Evolutionary conservation across 306 rosid species (phyloP).

Genomic region (Citrullus amarus): DNA sequence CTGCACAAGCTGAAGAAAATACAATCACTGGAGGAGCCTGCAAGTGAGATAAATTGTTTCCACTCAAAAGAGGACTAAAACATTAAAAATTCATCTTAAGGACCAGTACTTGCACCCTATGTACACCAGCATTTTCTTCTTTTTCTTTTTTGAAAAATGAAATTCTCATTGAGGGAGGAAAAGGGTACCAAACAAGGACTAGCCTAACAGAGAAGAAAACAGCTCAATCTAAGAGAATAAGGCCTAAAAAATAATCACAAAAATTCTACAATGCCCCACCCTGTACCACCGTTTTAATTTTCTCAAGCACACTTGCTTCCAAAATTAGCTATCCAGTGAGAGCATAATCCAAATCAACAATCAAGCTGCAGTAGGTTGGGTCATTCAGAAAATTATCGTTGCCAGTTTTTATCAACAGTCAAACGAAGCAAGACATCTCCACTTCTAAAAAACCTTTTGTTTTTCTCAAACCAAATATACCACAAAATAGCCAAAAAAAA

Average conservation of each 20-base stretch:
- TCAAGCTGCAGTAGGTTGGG: neutral
- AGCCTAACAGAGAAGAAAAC: neutral
- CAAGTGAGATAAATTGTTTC: constrained; percentile 11
- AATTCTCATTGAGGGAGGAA: no score
- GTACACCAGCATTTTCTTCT: neutral
- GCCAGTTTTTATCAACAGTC: neutral
- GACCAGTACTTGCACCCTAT: neutral
- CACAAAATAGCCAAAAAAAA: neutral
- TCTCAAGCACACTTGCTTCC: neutral
- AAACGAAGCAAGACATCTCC: neutral
- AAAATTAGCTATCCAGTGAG: neutral
- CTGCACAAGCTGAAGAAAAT: constrained; percentile 89
- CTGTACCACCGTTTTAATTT: neutral
- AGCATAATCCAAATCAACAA: neutral
- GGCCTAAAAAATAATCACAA: neutral
- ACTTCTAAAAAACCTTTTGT: neutral
- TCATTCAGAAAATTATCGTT: neutral
- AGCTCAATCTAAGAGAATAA: neutral
- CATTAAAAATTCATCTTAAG: neutral
- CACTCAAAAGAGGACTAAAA: neutral
- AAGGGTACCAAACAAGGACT: neutral
- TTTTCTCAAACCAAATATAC: neutral
- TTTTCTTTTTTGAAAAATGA: no score
- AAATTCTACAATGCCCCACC: neutral
- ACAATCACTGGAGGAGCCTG: constrained; percentile 94